These are phyloP conservation scores for Puccinia novopanici DNA, from an alignment of 1,284 basidiomycete species.

Conservation along the genomic window DNA sequence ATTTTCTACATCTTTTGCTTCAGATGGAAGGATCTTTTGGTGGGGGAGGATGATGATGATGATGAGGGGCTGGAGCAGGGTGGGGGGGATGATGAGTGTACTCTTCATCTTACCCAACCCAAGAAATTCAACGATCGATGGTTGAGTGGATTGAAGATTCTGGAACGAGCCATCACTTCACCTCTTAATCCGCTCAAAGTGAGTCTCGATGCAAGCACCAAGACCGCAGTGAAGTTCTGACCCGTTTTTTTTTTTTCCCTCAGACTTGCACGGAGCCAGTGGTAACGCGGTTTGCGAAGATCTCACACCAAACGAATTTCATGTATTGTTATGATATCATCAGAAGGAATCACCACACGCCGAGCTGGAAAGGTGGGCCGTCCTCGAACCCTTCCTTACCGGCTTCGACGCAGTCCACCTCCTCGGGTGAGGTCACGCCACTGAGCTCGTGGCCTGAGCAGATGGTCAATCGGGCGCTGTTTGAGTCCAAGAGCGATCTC, in stretches of 20 bases:
- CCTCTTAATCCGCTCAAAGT: constrained; percentile 88
- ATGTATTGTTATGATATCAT: constrained; percentile 93
- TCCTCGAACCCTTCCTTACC: too few relatives aligned
- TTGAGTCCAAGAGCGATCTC: constrained; percentile 75
- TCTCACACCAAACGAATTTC: constrained; percentile 87
- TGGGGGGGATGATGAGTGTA: constrained; percentile 53
- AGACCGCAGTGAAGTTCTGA: not conserved
- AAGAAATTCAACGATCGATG: constrained; percentile 62
- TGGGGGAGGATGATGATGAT: constrained; percentile 64
- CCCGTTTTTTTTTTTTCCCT: constrained; percentile 12
- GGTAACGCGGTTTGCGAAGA: constrained; percentile 88
- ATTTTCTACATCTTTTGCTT: constrained; percentile 98
- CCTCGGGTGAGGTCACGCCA: not conserved
- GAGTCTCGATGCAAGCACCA: constrained; percentile 52
- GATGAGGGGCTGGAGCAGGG: too few relatives aligned
- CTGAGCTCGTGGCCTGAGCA: constrained; percentile 36
- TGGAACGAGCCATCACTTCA: constrained; percentile 79
- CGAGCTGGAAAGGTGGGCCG: too few relatives aligned
- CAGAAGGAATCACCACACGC: constrained; percentile 69
- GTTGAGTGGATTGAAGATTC: constrained; percentile 76
- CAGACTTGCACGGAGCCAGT: constrained; percentile 79
- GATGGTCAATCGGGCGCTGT: constrained; percentile 50
- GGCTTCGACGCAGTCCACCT: too few relatives aligned
- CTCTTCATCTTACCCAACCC: constrained; percentile 49
- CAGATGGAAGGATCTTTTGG: constrained; percentile 82